These are phyloP conservation scores for Penicillium simplicissimum DNA, from an alignment of 495 filamentous ascomycete species.

Conservation along the genomic window DNA sequence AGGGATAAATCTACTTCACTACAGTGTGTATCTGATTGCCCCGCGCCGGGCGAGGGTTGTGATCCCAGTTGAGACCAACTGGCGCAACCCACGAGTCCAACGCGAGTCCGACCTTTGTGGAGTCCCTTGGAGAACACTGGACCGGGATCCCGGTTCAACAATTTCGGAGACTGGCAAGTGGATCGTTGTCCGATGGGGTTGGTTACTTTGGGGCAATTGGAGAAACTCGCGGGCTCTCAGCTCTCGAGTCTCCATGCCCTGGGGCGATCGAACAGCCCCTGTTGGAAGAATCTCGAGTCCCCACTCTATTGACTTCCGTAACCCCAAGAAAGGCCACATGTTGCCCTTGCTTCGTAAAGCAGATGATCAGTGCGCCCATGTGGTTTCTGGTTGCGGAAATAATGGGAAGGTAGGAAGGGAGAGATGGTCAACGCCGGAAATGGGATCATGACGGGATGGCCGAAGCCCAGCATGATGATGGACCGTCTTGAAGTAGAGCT, in stretches of 20 bases:
- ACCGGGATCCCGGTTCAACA: neutral
- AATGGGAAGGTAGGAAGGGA: neutral
- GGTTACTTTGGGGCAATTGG: neutral
- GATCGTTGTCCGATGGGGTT: neutral
- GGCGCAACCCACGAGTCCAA: neutral
- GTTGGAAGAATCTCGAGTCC: neutral
- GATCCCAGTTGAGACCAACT: neutral
- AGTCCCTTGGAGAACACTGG: neutral
- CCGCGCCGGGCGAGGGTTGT: neutral
- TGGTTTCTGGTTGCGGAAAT: conserved; percentile 5
- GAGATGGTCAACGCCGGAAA: neutral
- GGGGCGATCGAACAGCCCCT: neutral
- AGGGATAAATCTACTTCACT: neutral
- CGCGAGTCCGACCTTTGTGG: neutral
- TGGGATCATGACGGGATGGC: neutral
- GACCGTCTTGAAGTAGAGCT: neutral
- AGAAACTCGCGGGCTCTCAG: neutral
- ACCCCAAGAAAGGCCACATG: neutral
- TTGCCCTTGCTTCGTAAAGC: conserved; percentile 1
- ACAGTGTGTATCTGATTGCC: neutral
- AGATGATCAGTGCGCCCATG: neutral
- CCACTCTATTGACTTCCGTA: conserved; percentile 1
- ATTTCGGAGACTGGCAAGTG: neutral
- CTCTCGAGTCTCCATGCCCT: neutral
- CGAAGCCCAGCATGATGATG: neutral